Evolutionary conservation across 306 rosid genomes (phyloP).

Genomic region (Styphnolobium japonicum): DNA sequence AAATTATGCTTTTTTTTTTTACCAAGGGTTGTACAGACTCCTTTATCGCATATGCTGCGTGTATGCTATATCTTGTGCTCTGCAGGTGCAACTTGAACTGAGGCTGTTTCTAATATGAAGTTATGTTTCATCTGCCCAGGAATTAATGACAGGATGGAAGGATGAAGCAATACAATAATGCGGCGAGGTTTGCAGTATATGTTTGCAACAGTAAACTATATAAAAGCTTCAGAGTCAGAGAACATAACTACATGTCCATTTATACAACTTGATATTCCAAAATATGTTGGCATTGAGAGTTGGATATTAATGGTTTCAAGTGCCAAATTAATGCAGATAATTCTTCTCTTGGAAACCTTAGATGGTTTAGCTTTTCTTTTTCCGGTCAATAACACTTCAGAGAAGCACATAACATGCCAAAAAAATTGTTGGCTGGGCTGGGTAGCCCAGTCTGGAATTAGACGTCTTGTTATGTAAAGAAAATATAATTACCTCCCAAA

Average conservation of each 20-base stretch:
- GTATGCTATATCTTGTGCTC: too few species aligned
- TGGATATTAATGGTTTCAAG: background rate
- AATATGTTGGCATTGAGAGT: background rate
- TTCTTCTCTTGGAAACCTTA: background rate
- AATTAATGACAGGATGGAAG: too few species aligned
- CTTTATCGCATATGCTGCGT: background rate
- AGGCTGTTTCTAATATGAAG: background rate
- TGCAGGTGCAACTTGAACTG: too few species aligned
- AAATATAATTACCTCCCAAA: slow-evolving; percentile 75
- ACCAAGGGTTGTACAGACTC: background rate
- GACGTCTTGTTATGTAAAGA: slow-evolving; percentile 13
- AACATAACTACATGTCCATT: background rate
- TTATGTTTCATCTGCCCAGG: background rate
- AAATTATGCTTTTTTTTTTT: background rate
- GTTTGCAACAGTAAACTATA: background rate
- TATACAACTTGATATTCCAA: background rate
- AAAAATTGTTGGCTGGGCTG: background rate
- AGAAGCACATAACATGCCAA: slow-evolving; percentile 4
- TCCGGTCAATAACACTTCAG: background rate
- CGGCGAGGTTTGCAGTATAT: too few species aligned
- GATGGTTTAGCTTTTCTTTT: background rate
- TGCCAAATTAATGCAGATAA: slow-evolving; percentile 5
- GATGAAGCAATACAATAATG: too few species aligned
- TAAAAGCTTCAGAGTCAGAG: background rate
- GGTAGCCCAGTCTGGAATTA: background rate